Evolutionary conservation across 140 eudicot genomes (phyloP).

Genomic region (Stevia rebaudiana): DNA sequence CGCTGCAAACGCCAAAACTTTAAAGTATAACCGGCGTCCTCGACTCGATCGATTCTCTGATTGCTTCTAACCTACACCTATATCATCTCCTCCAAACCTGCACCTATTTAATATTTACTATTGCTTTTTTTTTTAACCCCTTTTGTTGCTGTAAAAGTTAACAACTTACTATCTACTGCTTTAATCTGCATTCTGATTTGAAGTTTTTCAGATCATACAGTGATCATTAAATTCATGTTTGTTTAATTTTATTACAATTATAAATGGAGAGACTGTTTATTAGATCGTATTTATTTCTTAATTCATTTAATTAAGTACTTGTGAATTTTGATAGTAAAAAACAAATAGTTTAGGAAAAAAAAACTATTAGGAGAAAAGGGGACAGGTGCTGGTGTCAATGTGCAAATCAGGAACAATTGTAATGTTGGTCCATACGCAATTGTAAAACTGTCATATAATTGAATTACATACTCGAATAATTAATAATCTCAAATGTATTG

Average conservation of each 20-base stretch:
- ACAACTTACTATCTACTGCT: not conserved
- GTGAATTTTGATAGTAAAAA: too few relatives aligned
- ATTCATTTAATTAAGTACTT: too few relatives aligned
- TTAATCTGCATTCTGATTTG: not conserved
- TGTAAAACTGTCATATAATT: too few relatives aligned
- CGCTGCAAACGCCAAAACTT: not conserved
- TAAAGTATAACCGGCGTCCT: conserved; percentile 29
- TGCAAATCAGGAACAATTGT: not conserved
- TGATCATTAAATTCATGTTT: not conserved
- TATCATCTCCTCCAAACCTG: conserved; percentile 17
- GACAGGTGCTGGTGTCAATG: not conserved
- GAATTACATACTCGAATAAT: too few relatives aligned
- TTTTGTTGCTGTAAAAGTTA: not conserved
- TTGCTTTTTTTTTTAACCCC: not conserved
- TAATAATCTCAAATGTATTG: too few relatives aligned
- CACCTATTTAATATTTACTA: conserved; percentile 16
- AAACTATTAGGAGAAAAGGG: not conserved
- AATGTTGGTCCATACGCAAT: not conserved
- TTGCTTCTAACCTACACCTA: conserved; percentile 29
- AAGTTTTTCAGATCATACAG: not conserved
- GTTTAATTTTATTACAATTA: not conserved
- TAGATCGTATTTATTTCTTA: not conserved
- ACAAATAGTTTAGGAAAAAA: too few relatives aligned
- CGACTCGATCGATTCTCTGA: conserved; percentile 25
- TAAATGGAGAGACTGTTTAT: not conserved